Percentiles rank a stretch among this genome's conserved stretches.
These are phyloP conservation scores for Aspergillus diversus DNA, from an alignment of 495 filamentous ascomycete species.

Conservation along the genomic window DNA sequence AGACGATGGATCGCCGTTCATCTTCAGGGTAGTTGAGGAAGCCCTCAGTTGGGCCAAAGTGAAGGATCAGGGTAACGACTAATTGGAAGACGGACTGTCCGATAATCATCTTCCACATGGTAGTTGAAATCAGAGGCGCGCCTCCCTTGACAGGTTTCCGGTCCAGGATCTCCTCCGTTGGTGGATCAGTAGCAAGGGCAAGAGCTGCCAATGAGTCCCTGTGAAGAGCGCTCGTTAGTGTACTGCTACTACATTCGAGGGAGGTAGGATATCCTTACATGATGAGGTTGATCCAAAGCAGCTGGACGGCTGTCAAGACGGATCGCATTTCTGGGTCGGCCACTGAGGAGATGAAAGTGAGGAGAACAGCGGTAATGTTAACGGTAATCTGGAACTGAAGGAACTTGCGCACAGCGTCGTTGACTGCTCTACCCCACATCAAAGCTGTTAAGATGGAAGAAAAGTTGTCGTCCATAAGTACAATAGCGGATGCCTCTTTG, in stretches of 20 bases:
- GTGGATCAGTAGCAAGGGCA: constrained; percentile 77
- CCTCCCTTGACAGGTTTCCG: constrained; percentile 70
- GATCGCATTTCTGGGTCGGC: constrained; percentile 57
- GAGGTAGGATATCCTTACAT: constrained; percentile 39
- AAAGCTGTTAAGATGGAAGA: constrained; percentile 76
- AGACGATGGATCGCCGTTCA: constrained; percentile 66
- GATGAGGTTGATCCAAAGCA: constrained; percentile 83
- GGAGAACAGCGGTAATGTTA: constrained; percentile 75
- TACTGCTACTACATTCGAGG: neutral
- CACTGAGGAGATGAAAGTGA: constrained; percentile 76
- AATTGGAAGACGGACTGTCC: constrained; percentile 78
- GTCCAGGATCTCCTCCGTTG: constrained; percentile 70
- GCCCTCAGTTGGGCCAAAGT: constrained; percentile 57
- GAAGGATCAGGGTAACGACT: constrained; percentile 66
- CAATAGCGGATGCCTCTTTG: constrained; percentile 80
- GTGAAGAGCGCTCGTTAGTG: constrained; percentile 61
- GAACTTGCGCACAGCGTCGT: constrained; percentile 81
- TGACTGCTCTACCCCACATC: constrained; percentile 84
- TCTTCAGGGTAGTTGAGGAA: constrained; percentile 52
- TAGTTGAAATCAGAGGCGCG: constrained; percentile 68
- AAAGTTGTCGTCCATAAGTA: constrained; percentile 86
- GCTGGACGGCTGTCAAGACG: constrained; percentile 77
- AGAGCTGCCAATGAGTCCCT: constrained; percentile 57
- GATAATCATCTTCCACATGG: constrained; percentile 91
- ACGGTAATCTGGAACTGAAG: constrained; percentile 81